Evolutionary conservation across 495 filamentous ascomycete species (phyloP).

Genomic region (Tuber calosporum): DNA sequence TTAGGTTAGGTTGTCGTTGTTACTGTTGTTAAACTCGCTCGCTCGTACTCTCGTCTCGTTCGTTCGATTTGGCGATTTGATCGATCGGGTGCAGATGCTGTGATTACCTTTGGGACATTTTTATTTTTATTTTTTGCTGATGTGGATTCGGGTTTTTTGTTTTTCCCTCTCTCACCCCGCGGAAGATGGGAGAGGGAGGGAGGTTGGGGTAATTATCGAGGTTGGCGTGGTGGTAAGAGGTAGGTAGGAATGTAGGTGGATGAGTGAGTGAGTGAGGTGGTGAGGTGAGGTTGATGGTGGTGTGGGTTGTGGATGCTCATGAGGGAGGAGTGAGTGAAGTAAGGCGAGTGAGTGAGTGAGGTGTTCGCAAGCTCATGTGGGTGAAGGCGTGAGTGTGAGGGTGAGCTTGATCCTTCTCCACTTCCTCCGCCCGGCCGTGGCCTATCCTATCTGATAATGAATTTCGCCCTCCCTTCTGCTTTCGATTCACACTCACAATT

Average conservation of each 20-base stretch:
- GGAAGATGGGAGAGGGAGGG: neutral
- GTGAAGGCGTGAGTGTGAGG: neutral
- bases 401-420: neutral
- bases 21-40: neutral
- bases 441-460: neutral
- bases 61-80: slow-evolving; percentile 35
- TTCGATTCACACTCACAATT: neutral
- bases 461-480: neutral
- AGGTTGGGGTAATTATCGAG: neutral
- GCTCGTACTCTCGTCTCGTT: slow-evolving; percentile 2
- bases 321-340: neutral
- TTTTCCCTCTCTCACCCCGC: neutral
- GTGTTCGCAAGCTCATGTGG: slow-evolving; percentile 2
- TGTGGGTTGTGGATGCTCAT: slow-evolving; percentile 4
- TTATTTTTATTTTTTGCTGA: neutral
- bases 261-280: neutral
- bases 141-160: neutral
- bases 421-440: neutral
- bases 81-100: slow-evolving; percentile 33
- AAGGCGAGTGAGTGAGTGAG: slow-evolving; percentile 5
- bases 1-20: slow-evolving; percentile 1
- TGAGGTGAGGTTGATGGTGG: slow-evolving; percentile 1
- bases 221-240: slow-evolving; percentile 2
- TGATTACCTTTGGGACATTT: slow-evolving; percentile 2
- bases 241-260: neutral